Evolutionary conservation across 1,139 yeast species (phyloP), one percentile per base, ranked within the genome.

Genomic region (Yamadazyma oceani): DNA sequence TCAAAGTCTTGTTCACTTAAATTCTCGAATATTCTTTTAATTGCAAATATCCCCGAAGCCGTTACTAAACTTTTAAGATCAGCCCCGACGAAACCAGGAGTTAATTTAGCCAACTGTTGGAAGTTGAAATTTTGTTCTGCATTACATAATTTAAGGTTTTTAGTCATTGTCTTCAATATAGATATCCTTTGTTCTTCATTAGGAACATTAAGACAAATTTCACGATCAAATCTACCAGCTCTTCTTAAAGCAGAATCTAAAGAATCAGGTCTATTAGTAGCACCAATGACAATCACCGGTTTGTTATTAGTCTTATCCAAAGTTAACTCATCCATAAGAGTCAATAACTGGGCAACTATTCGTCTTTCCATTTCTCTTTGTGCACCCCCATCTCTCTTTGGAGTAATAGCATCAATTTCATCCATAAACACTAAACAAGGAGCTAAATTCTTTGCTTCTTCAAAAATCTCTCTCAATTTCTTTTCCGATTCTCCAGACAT

Each of bases 401-500:
- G 99, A 0, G 99, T 94, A 37, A 92, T 90, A 6, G 98, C 97
- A 63, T 92, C 99, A 47, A 92, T 90, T 60, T 90, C 97, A 62
- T 92, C 99, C 60, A 92, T 83, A 55, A 92, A 92, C 38, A 92
- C 76, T 28, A 92, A 66, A 60, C 97, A 90, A 3, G 98, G 98
- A 1, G 98, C 98, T 40, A 89, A 58, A 6, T 75, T 54, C 53
- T 84, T 85, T 2, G 98, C 98, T 56, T 94, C 98, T 31, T 89
- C 97, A 54, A 92, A 92, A 28, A 92, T 71, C 45, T 92, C 98
- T 45, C 98, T 72, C 13, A 92, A 72, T 57, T 90, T 90, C 68
- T 92, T 92, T 58, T 94, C 98, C 42, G 94, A 82, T 60, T 92
- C 99, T 32, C 98, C 98, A n/a, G 96, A 87, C 98, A 92, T 92